phyloP scores from a whole-genome alignment of 345 rosid genomes.

The Eucalyptus globulus region DNA sequence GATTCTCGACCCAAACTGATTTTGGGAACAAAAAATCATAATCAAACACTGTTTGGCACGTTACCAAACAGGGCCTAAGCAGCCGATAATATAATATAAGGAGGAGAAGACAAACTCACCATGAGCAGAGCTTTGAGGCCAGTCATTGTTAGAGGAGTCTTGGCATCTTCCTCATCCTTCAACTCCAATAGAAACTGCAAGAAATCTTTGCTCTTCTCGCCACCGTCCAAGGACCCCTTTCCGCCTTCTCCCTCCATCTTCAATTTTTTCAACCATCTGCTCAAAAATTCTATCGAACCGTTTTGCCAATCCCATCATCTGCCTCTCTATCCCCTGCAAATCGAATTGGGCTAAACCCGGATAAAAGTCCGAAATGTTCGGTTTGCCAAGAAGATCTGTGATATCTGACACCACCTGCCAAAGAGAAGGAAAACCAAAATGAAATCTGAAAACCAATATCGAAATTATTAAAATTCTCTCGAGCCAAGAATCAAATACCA shows the following conservation, averaged over 20 bases:
- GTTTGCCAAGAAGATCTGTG: conserved; percentile 7
- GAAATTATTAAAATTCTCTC: neutral
- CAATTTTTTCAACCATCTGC: conserved; percentile 12
- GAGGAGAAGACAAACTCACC: conserved; percentile 7
- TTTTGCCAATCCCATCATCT: neutral
- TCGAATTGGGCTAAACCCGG: conserved; percentile 36
- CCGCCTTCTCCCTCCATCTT: neutral
- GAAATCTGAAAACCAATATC: neutral
- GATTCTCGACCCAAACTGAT: too few relatives aligned
- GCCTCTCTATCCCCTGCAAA: conserved; percentile 35
- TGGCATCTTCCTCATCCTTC: conserved; percentile 18
- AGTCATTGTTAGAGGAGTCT: conserved; percentile 21
- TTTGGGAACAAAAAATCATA: too few relatives aligned
- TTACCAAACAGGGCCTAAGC: too few relatives aligned
- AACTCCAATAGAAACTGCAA: conserved; percentile 36
- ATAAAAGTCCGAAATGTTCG: conserved; percentile 39
- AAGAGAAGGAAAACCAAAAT: neutral
- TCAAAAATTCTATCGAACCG: conserved; percentile 17
- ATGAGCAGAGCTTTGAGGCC: conserved; percentile 40
- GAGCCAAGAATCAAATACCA: neutral
- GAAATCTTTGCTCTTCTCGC: conserved; percentile 17
- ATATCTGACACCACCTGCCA: neutral
- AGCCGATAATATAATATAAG: neutral
- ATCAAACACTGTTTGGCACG: too few relatives aligned
- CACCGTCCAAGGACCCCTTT: neutral